Evolutionary conservation across 73 alveolate genomes (phyloP).

Genomic region (Tetrahymena elliotti): DNA sequence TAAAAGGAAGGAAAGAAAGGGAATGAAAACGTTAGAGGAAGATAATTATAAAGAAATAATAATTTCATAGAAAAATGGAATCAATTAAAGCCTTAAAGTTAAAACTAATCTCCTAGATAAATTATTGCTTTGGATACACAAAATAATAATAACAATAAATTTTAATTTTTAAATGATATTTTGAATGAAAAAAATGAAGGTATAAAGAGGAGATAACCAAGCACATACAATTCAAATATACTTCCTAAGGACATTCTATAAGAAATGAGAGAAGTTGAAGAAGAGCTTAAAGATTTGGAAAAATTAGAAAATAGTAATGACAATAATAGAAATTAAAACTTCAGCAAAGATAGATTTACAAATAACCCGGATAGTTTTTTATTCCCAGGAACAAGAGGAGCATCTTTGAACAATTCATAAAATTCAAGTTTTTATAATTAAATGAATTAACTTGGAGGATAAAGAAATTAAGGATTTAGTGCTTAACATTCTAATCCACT

Average conservation of each 20-base stretch:
- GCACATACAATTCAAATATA: neutral
- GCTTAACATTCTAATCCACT: neutral
- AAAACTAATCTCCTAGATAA: neutral
- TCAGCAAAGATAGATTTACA: neutral
- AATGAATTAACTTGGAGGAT: neutral
- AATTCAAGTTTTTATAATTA: neutral
- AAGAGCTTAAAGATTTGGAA: neutral
- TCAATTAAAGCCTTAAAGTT: neutral
- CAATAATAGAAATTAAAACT: neutral
- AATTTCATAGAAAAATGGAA: neutral
- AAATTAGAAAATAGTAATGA: neutral
- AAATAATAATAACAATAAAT: neutral
- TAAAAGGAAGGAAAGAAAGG: neutral
- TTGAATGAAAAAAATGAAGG: neutral
- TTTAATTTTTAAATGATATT: neutral
- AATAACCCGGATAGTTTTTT: neutral
- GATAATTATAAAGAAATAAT: neutral
- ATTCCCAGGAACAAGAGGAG: neutral
- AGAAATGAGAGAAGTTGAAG: neutral
- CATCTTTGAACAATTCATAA: neutral
- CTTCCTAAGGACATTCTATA: neutral
- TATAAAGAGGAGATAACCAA: neutral
- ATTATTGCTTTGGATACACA: neutral
- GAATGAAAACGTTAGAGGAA: neutral
- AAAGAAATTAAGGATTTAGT: neutral